Conservation (phyloP, 2,329 filamentous ascomycete genomes). For the Seiridium cupressi region DNA sequence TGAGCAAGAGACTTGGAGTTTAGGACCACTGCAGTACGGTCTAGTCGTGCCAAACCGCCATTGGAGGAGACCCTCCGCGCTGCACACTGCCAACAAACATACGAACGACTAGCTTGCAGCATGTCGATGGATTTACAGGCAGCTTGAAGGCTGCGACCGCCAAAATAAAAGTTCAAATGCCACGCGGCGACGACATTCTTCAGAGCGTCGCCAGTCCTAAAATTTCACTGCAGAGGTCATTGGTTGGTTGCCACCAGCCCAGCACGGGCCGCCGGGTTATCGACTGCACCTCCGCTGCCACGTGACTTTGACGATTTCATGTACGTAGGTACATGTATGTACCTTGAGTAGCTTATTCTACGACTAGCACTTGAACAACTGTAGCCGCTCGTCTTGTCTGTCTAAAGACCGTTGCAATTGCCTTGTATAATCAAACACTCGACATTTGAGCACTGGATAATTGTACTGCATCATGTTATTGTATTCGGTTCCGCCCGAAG, state of each 20-base stretch:
- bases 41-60: constrained; percentile 8
- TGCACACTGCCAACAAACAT: constrained; percentile 30
- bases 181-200: background rate
- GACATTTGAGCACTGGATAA: background rate
- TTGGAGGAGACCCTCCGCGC: constrained; percentile 13
- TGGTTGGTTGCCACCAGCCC: background rate
- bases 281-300: too few species aligned
- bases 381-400: too few species aligned
- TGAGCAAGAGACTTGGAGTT: background rate
- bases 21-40: constrained; percentile 1
- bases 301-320: too few species aligned
- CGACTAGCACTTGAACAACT: background rate
- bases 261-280: background rate
- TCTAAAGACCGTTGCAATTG: too few species aligned
- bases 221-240: background rate
- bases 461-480: too few species aligned
- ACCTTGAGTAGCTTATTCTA: background rate
- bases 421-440: background rate
- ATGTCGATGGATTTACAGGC: constrained; percentile 12
- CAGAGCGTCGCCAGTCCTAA: background rate
- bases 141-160: background rate
- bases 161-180: background rate
- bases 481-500: too few species aligned
- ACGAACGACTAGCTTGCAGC: constrained; percentile 25
- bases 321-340: background rate